Evolutionary conservation across 192 early-diverging fungal genomes (phyloP).

Genomic region (Dimargaris xerosporica): DNA sequence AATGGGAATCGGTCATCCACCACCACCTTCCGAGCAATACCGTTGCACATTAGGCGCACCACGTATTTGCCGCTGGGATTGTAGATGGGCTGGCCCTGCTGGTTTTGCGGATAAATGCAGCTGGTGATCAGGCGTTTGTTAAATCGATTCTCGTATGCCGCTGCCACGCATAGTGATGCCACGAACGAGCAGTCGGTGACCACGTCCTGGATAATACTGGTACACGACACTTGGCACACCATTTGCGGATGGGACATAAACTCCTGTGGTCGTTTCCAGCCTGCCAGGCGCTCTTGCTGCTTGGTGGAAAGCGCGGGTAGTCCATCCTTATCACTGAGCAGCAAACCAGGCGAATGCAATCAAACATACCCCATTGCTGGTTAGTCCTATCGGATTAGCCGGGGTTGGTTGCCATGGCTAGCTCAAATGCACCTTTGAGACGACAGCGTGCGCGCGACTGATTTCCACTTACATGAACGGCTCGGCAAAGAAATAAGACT

Average conservation of each 20-base stretch:
- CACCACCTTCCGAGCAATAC: slow-evolving; percentile 63
- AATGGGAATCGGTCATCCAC: slow-evolving; percentile 82
- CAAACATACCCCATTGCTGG: no score
- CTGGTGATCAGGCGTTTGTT: slow-evolving; percentile 67
- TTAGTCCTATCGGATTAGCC: no score
- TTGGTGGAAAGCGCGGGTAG: slow-evolving; percentile 50
- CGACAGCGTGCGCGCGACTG: no score
- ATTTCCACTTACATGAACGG: slow-evolving; percentile 23
- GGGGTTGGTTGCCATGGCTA: no score
- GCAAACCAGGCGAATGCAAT: no score
- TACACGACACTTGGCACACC: slow-evolving; percentile 48
- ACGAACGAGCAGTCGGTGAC: slow-evolving; percentile 96
- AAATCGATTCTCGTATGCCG: slow-evolving; percentile 59
- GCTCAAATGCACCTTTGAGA: no score
- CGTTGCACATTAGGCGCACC: slow-evolving; percentile 73
- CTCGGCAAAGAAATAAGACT: slow-evolving; percentile 34
- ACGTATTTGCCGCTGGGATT: slow-evolving; percentile 85
- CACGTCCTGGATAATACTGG: slow-evolving; percentile 66
- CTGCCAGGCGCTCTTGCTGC: slow-evolving; percentile 54
- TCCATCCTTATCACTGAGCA: slow-evolving; percentile 55
- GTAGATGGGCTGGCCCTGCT: slow-evolving; percentile 50
- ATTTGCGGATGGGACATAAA: slow-evolving; percentile 52
- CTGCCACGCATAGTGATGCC: slow-evolving; percentile 72
- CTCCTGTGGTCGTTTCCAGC: slow-evolving; percentile 69
- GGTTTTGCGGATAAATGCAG: slow-evolving; percentile 75